phyloP scores from a whole-genome alignment of 2,329 filamentous ascomycete genomes.

The Pseudogymnoascus sp. region DNA sequence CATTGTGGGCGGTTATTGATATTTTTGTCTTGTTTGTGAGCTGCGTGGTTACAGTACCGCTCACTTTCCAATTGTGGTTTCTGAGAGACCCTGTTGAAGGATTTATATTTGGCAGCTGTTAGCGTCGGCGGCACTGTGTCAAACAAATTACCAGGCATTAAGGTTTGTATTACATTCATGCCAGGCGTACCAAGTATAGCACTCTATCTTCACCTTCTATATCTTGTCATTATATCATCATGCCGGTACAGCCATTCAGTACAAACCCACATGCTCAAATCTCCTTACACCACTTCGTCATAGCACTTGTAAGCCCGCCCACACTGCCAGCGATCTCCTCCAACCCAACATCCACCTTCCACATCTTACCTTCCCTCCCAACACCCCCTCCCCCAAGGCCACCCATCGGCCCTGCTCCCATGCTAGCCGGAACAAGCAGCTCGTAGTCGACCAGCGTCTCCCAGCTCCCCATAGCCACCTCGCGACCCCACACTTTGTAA shows the following conservation, averaged over 20 bases:
- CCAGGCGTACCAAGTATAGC: not conserved
- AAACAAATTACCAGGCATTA: not conserved
- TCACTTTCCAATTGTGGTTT: not conserved
- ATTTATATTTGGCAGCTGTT: conserved; percentile 3
- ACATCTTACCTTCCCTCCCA: conserved; percentile 58
- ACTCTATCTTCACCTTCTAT: not conserved
- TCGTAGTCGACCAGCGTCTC: conserved; percentile 63
- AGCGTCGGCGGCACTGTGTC: conserved; percentile 6
- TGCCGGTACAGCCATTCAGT: not conserved
- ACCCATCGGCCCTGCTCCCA: conserved; percentile 37
- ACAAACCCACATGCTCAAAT: conserved; percentile 34
- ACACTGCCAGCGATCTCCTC: conserved; percentile 66
- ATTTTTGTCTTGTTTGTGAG: not conserved
- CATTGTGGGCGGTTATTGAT: not conserved
- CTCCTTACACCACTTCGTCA: conserved; percentile 71
- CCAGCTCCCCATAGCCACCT: conserved; percentile 67
- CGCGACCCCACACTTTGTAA: conserved; percentile 65
- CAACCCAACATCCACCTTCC: conserved; percentile 65
- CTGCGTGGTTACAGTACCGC: not conserved
- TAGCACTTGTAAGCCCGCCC: conserved; percentile 44
- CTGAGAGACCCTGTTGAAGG: not conserved
- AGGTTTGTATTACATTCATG: conserved; percentile 3
- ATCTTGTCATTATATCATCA: conserved; percentile 2
- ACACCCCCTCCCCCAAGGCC: conserved; percentile 37
- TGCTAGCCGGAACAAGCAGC: conserved; percentile 58